Conservation (phyloP, 192 early-diverging fungal species). For the Coemansia sp. region DNA sequence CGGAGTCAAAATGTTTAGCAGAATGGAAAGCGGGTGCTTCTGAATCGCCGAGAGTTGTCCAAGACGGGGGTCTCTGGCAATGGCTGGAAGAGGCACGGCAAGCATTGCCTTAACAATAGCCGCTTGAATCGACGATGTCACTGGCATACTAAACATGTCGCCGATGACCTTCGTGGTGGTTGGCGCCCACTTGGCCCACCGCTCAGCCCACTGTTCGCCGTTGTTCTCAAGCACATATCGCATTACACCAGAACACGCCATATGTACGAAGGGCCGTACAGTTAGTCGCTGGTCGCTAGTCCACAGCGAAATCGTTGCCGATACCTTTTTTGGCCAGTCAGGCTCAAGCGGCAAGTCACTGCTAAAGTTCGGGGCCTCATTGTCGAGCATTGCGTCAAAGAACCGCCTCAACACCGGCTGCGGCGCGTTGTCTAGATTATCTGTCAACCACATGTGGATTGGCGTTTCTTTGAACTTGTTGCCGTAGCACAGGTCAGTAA, state of each 20-base stretch:
- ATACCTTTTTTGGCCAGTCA: slow-evolving; percentile 31
- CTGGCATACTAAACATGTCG: slow-evolving; percentile 11
- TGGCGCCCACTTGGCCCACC: slow-evolving; percentile 35
- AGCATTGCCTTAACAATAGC: slow-evolving; percentile 29
- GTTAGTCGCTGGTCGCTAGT: slow-evolving; percentile 15
- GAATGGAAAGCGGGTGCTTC: slow-evolving; percentile 24
- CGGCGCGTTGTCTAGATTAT: slow-evolving; percentile 35
- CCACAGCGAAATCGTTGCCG: slow-evolving; percentile 25
- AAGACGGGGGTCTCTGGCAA: background rate
- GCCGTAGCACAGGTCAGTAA: slow-evolving; percentile 41
- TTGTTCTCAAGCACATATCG: slow-evolving; percentile 13
- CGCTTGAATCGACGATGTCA: slow-evolving; percentile 8
- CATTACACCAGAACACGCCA: slow-evolving; percentile 4
- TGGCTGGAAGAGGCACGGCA: slow-evolving; percentile 12
- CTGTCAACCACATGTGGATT: slow-evolving; percentile 48
- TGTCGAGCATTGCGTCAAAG: slow-evolving; percentile 19
- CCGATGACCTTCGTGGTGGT: slow-evolving; percentile 7
- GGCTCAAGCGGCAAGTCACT: slow-evolving; percentile 32
- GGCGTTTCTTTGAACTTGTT: slow-evolving; percentile 41
- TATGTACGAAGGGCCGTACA: slow-evolving; percentile 7
- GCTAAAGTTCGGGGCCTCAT: slow-evolving; percentile 22
- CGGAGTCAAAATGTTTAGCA: slow-evolving; percentile 17
- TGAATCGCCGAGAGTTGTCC: background rate
- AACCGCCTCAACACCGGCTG: slow-evolving; percentile 15
- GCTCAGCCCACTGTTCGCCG: slow-evolving; percentile 26